Conservation (phyloP, 495 filamentous ascomycete species). For the Penicillium samsonianum region DNA sequence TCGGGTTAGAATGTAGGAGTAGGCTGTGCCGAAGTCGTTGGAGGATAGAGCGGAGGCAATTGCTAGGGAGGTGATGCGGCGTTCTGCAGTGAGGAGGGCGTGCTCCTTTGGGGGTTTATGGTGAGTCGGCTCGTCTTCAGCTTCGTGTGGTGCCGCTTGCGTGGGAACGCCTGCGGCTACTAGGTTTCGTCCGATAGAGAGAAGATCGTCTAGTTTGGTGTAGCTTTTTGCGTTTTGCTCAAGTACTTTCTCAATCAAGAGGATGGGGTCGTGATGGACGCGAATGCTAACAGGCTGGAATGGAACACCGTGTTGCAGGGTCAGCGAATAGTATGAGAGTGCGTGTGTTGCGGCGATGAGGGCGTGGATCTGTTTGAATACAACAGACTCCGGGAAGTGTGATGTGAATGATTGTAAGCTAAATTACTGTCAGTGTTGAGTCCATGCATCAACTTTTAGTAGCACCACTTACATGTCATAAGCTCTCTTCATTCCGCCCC, state of each 20-base stretch:
- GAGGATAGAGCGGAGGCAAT: constrained; percentile 82
- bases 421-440: constrained; percentile 14
- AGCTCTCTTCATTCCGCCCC: constrained; percentile 81
- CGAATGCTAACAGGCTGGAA: constrained; percentile 90
- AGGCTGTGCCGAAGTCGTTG: constrained; percentile 95
- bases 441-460: background rate
- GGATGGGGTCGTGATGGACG: constrained; percentile 80
- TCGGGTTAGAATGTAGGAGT: constrained; percentile 84
- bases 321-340: constrained; percentile 84
- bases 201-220: constrained; percentile 80
- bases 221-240: constrained; percentile 86
- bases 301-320: constrained; percentile 85
- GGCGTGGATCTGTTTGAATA: constrained; percentile 59
- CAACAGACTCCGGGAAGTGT: constrained; percentile 58
- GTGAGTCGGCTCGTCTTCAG: constrained; percentile 13
- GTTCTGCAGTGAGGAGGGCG: constrained; percentile 48
- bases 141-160: constrained; percentile 23
- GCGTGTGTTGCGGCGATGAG: constrained; percentile 85
- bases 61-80: constrained; percentile 81
- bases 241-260: constrained; percentile 79
- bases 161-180: constrained; percentile 64
- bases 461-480: constrained; percentile 68
- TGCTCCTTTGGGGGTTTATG: constrained; percentile 25
- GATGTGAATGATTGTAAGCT: constrained; percentile 71
- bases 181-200: constrained; percentile 75